These are phyloP conservation scores for Saccharomycopsis fibuligera DNA, from an alignment of 805 yeast genomes.

Conservation along the genomic window DNA sequence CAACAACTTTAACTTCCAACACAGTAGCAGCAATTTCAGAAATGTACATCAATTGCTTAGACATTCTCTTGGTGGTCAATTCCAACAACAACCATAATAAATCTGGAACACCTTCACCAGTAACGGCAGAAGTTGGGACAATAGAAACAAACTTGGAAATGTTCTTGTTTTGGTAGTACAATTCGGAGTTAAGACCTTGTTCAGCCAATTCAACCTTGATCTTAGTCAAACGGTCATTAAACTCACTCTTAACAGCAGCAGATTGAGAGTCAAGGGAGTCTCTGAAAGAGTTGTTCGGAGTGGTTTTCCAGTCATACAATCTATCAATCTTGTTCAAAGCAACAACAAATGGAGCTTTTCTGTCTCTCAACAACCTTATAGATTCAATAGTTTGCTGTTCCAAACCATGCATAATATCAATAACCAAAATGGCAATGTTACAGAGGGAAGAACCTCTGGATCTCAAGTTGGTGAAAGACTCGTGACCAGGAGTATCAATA, in stretches of 20 bases:
- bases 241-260: conserved; percentile 84
- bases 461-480: conserved; percentile 94
- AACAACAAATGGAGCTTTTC: conserved; percentile 97
- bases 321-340: conserved; percentile 98
- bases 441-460: conserved; percentile 98
- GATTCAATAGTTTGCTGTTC: conserved; percentile 98
- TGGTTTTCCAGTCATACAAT: conserved; percentile 87
- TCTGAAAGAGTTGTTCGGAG: conserved; percentile 92
- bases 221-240: conserved; percentile 76
- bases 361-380: conserved; percentile 82
- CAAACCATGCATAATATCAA: conserved; percentile 98
- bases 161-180: conserved; percentile 92
- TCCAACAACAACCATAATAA: conserved; percentile 90
- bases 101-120: conserved; percentile 99
- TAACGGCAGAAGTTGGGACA: conserved; percentile 97
- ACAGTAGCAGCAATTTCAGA: conserved; percentile 93
- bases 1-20: conserved; percentile 94
- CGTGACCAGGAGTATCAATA: conserved; percentile 99
- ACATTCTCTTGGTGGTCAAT: conserved; percentile 97
- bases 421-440: conserved; percentile 97
- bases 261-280: conserved; percentile 82
- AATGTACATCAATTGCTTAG: conserved; percentile 94
- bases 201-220: conserved; percentile 91
- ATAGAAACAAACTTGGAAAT: conserved; percentile 89
- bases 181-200: conserved; percentile 96